Evolutionary conservation across 2,329 filamentous ascomycete species (phyloP).

Genomic region (Spiromastix sp.): DNA sequence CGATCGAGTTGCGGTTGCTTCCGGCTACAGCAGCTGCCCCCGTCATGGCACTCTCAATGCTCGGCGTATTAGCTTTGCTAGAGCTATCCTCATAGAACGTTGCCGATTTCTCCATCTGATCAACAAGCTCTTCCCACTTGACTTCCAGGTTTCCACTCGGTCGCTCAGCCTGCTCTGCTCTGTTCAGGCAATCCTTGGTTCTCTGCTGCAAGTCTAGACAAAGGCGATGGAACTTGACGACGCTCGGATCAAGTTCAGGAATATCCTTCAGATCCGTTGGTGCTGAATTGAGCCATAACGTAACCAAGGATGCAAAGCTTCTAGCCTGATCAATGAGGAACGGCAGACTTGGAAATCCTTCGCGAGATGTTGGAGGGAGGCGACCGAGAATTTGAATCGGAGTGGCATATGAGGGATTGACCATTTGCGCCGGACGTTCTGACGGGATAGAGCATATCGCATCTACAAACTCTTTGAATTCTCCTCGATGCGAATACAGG

Average conservation of each 20-base stretch:
- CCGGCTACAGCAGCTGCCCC: conserved; percentile 20
- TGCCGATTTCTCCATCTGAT: conserved; percentile 35
- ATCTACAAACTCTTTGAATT: conserved; percentile 82
- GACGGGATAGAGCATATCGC: conserved; percentile 72
- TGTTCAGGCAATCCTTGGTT: conserved; percentile 35
- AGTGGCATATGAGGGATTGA: conserved; percentile 82
- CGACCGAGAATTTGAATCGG: conserved; percentile 82
- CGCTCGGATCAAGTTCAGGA: conserved; percentile 26
- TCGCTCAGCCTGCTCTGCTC: conserved; percentile 39
- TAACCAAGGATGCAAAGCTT: conserved; percentile 73
- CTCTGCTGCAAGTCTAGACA: conserved; percentile 33
- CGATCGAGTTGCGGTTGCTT: conserved; percentile 31
- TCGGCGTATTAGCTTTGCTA: conserved; percentile 28
- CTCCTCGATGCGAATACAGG: conserved; percentile 60
- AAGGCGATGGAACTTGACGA: conserved; percentile 34
- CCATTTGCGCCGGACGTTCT: conserved; percentile 52
- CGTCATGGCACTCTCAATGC: conserved; percentile 22
- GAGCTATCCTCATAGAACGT: conserved; percentile 32
- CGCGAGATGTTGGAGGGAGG: conserved; percentile 66
- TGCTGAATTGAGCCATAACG: conserved; percentile 38
- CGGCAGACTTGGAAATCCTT: conserved; percentile 86
- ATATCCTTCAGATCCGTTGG: conserved; percentile 29
- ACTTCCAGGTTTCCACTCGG: conserved; percentile 36
- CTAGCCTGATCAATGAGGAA: conserved; percentile 85
- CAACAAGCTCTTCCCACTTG: conserved; percentile 41